Base-by-base conservation (phyloP, 2,329 filamentous ascomycete species). In the Microsporum ferrugineum region DNA sequence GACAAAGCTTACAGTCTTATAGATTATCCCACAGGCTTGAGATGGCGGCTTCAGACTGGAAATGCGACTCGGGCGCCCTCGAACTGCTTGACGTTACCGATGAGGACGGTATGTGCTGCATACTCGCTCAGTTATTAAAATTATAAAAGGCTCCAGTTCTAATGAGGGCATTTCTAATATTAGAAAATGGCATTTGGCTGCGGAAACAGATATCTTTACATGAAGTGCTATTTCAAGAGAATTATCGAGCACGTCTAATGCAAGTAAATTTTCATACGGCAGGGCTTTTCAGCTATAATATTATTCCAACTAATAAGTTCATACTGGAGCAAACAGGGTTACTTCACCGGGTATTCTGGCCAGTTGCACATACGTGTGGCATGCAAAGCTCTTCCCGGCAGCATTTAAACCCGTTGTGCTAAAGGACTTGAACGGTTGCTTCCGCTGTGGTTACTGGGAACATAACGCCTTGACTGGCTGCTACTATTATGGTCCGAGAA, bases 401-500 rank as follows among this genome's bases (percentile, higher is more conserved):
- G 45, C 5, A 14, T 67, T 66, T 57, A 47, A 45, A 17, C 59
- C 62, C 1, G 41, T 64, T 2, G 55, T 66, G 34, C 39, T 41
- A 14, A 60, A 53, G 12, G 66, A 67, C 47, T 61, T 67, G n/a
- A 67, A 67, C 29, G 66, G 66, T n/a, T 61, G 62, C 5, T 65
- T 66, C 43, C 53, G 63, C 39, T 66, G 66, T 51, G 61, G 63
- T 10, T 66, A 66, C 39, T 23, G 49, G 14, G 41, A 57, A 5
- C 49, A 60, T 31, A 56, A 61, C 1, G 23, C 60, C 1, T 58
- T 34, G 6, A 23, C 61, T 2, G 17, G 62, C 12, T 33, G 14
- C 49, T 49, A 36, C 10, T 36, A 36, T 36, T 36, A 36, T 36
- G 34, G 34, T 36, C 34, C 10, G 34, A 6, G 34, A 5, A 36